Base-by-base conservation (phyloP, 2,329 filamentous ascomycete species). In the Xylaria sp. region DNA sequence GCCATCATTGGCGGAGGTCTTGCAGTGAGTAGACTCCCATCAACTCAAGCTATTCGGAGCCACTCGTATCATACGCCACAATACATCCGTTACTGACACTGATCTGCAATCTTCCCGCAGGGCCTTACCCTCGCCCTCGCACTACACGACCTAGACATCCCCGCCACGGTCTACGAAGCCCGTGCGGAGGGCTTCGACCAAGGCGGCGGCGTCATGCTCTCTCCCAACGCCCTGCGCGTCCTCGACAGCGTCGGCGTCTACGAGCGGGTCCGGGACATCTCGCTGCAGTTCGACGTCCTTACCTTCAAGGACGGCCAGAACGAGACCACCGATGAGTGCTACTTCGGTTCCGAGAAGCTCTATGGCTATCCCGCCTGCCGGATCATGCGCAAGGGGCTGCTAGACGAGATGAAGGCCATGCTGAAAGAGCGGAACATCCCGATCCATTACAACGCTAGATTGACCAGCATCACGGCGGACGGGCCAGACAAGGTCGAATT, bases 191-290 rank as follows among this genome's bases (percentile, higher is more conserved):
- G 79, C 1, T 75, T 80, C 2, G 77, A 81, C 60, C 80, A 81
- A 23, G 81, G 82, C 17, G 85, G 85, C 2, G 84, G 82, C 0
- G 75, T 88, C 29, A 85, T 86, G 80, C 78, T 87, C 2, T 85
- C 84, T 0, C 85, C 85, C 4, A 87, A 87, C 54, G 83, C 84
- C 0, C 77, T 88, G 1, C 77, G 78, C 3, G 76, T 87, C 38
- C 77, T 88, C 0, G 81, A 87, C 63, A 71, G 68, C 0, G 71
- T 87, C 0, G 80, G 76, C 0, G 73, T 86, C 2, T 85, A 85
- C 66, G 46, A 77, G 1, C 74, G 76, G 2, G 74, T 87, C 51
- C 73, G 74, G 7, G 63, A 73, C 0, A 74, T 79, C 8, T 81
- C 80, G 41, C 85, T 79, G 72, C 77, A 81, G n/a, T 85, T 86